Conservation (phyloP, 495 filamentous ascomycete species). For the Neurospora africana region DNA sequence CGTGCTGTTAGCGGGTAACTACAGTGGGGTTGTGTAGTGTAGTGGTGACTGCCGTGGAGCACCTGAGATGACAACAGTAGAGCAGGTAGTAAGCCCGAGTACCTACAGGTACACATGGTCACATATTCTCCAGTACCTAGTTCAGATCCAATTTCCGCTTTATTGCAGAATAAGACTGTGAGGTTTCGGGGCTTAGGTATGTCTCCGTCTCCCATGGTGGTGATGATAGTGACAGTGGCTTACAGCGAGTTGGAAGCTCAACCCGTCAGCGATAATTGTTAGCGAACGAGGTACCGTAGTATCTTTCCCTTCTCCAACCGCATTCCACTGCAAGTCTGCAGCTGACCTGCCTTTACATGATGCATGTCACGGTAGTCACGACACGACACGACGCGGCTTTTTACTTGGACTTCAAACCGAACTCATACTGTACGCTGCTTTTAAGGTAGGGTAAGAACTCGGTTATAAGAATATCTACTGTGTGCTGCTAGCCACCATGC, state of each 20-base stretch:
- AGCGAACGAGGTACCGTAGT: not conserved
- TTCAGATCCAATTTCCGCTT: not conserved
- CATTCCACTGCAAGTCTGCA: not conserved
- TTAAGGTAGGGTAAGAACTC: not conserved
- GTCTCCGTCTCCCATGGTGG: not conserved
- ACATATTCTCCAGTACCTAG: not conserved
- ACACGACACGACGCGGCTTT: not conserved
- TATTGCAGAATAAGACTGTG: not conserved
- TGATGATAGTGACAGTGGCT: not conserved
- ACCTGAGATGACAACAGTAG: not conserved
- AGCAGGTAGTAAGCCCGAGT: not conserved
- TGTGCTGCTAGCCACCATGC: not conserved
- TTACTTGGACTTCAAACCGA: not conserved
- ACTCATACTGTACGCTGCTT: not conserved
- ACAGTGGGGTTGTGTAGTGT: not conserved
- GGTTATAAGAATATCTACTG: not conserved
- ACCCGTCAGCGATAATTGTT: not conserved
- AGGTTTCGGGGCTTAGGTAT: not conserved
- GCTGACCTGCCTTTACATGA: not conserved
- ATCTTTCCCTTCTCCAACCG: not conserved
- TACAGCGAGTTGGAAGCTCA: not conserved
- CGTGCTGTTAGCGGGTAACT: not conserved
- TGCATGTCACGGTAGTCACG: not conserved
- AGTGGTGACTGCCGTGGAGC: not conserved
- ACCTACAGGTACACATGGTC: not conserved